Evolutionary conservation across 1,139 yeast species (phyloP), one percentile per base, ranked within the genome.

Genomic region (Eremothecium cymbalariae): DNA sequence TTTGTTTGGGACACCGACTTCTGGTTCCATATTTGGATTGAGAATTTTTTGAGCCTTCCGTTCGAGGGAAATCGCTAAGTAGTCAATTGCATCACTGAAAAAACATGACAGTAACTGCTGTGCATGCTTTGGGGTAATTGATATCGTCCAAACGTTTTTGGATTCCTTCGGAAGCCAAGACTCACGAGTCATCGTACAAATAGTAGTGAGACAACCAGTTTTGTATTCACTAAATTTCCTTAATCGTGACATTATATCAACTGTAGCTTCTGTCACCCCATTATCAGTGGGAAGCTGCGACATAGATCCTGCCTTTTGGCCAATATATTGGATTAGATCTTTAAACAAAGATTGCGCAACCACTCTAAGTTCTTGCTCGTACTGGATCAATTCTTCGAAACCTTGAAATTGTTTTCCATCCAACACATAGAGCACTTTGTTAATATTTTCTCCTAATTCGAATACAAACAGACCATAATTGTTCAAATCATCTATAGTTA

Each of bases 51-150:
- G 70, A 41, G 69, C 84, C 53, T 62, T 74, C 47, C 59, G 67
- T 56, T 69, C 88, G 60, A 67, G 67, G 37, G 72, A 70, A 25
- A 80, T 65, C 54, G 79, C 67, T 23, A 83, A 67, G 26, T 78
- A 77, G 55, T 85, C 95, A 32, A 86, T 70, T 24, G 81, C 68
- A 54, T 85, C 95, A 35, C 84, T 71, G 40, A 76, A 69, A 51
- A 70, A 84, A 28, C 80, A 67, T 2, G 85, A 71, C 16, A 83
- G 58, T 38, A 80, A 55, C 38, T 66, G 72, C 22, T 63, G 62
- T 1, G 76, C 69, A 19, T 66, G 69, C 33, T 63, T 63, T 22
- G 36, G 37, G 6, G 34, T 40, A 25, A 40, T 44, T 9, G 42
- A 47, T 8, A 59, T 52, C 6, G 41, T 48, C 31, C 53, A 58